Conservation (phyloP, 1,284 basidiomycete genomes). For the Heterobasidion parviporum region DNA sequence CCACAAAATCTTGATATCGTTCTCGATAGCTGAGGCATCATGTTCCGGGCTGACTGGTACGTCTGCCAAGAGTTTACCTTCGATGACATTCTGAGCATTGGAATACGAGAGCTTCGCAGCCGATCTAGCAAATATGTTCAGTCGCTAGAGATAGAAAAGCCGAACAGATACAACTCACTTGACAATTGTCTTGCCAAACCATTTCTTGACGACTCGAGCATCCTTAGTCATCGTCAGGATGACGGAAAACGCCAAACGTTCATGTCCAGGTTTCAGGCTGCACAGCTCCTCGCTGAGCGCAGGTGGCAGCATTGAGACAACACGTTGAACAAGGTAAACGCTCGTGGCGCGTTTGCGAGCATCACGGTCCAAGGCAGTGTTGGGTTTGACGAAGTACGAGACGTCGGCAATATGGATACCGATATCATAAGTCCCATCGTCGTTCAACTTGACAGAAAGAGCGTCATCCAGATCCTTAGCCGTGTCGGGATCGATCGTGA, state of each 20-base stretch:
- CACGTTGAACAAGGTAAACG: slow-evolving; percentile 92
- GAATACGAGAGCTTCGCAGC: slow-evolving; percentile 80
- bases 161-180: slow-evolving; percentile 41
- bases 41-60: slow-evolving; percentile 52
- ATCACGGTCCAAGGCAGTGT: slow-evolving; percentile 95
- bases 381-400: slow-evolving; percentile 92
- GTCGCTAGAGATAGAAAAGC: not conserved
- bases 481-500: slow-evolving; percentile 87
- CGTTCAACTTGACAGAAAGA: slow-evolving; percentile 79
- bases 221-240: slow-evolving; percentile 85
- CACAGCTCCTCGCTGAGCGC: slow-evolving; percentile 87
- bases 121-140: slow-evolving; percentile 42
- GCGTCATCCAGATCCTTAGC: slow-evolving; percentile 96
- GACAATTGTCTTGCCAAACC: slow-evolving; percentile 91
- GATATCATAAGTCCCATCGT: slow-evolving; percentile 87
- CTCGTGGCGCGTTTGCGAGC: slow-evolving; percentile 95
- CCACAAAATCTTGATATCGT: slow-evolving; percentile 70
- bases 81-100: slow-evolving; percentile 77
- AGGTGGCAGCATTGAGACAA: slow-evolving; percentile 95
- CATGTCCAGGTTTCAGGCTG: slow-evolving; percentile 81
- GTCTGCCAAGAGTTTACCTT: slow-evolving; percentile 56
- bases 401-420: slow-evolving; percentile 96
- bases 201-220: slow-evolving; percentile 77
- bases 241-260: slow-evolving; percentile 85
- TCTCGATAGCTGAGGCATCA: slow-evolving; percentile 52